Evolutionary conservation across 371 early-diverging fungal species (phyloP), one percentile per base, ranked within the genome.

Genomic region (Mortierella sp.): DNA sequence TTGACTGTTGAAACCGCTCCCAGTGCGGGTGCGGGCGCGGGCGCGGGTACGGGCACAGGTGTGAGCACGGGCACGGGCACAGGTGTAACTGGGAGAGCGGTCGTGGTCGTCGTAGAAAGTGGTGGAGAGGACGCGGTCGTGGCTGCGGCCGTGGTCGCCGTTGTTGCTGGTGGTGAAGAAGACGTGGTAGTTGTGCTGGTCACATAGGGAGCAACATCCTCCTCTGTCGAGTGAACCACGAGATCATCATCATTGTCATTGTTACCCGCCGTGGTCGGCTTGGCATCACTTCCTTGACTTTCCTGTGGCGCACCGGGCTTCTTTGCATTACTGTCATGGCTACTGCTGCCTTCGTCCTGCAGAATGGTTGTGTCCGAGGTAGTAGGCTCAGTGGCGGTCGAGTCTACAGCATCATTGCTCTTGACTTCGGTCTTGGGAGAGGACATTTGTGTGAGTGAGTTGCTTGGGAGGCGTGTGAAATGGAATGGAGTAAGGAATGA

Each of bases 261-360:
- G 23, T 60, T 68, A 23, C 57, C 45, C 7, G 55, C n/a, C 14
- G 57, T 25, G 48, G 19, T 37, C 37, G 37, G 37, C 37, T 37
- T 37, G 37, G 37, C 37, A 28, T 55, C 57, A 12, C 23, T 30
- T 19, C 57, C 47, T 12, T 53, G 46, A 23, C 59, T 52, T 16
- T 51, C 53, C 26, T 72, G 73, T 25, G 80, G 74, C 7, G 80
- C 58, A 28, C 70, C 59, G 37, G 62, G 63, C 46, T 55, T 69
- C 53, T 68, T 69, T 15, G 48, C 48, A 16, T 28, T 18, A 7
- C 57, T 16, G 62, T 18, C 4, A 59, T 21, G 5, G 26, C 43
- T 62, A 29, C 60, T 28, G 14, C 60, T 23, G n/a, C 53, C 16
- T 11, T 64, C 50, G 48, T 68, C 51, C 19, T 61, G 43, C n/a